These are phyloP conservation scores for Euphorbia schlechtendalii DNA, from an alignment of 441 rosid genomes.

Conservation along the genomic window DNA sequence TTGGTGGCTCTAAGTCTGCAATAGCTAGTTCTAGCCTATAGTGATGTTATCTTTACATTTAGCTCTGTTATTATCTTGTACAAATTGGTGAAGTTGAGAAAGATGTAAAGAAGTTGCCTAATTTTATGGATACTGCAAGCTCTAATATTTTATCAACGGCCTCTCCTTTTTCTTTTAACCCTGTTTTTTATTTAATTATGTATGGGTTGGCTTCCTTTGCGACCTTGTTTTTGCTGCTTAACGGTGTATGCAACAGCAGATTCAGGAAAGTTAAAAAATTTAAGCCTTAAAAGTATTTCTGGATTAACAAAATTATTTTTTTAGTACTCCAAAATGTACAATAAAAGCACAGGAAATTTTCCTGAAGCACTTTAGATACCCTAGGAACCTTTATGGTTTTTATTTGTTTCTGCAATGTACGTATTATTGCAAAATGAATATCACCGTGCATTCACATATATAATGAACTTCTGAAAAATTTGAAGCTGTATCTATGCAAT, in stretches of 20 bases:
- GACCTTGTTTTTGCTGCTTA: background rate
- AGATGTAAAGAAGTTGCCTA: constrained; percentile 16
- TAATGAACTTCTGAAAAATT: background rate
- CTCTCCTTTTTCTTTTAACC: background rate
- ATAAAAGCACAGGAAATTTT: background rate
- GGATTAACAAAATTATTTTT: background rate
- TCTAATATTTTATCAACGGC: constrained; percentile 1
- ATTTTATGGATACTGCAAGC: background rate
- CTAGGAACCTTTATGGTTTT: background rate
- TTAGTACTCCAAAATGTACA: background rate
- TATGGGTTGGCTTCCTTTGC: background rate
- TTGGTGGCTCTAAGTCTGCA: background rate
- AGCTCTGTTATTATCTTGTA: constrained; percentile 15
- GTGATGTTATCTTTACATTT: background rate
- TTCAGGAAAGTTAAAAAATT: background rate
- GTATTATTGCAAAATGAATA: background rate
- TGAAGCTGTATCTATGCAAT: background rate
- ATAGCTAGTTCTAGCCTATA: constrained; percentile 11
- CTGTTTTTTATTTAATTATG: background rate
- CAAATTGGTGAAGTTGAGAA: constrained; percentile 14
- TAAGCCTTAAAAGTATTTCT: background rate
- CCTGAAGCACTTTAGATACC: background rate
- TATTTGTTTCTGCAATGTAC: background rate
- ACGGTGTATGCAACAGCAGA: background rate
- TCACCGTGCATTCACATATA: background rate